Evolutionary conservation across 208 protist species (phyloP).

Genomic region (Acanthamoeba healyi): DNA sequence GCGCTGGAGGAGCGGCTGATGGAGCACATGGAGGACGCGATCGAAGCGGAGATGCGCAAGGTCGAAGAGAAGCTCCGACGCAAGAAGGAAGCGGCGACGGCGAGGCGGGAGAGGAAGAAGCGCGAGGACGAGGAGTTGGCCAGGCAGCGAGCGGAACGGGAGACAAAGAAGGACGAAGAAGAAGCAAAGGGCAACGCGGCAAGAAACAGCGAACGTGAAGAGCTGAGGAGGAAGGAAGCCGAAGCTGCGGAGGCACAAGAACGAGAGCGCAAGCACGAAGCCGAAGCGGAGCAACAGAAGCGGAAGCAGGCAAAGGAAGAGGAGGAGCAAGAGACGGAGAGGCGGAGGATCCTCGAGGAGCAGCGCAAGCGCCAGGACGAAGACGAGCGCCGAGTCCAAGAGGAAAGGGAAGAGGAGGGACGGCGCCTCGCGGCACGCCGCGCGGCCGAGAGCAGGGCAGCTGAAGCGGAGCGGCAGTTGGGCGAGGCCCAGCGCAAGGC

Average conservation of each 20-base stretch:
- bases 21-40: neutral
- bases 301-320: neutral
- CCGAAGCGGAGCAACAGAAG: neutral
- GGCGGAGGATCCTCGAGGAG: neutral
- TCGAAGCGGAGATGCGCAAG: constrained; percentile 14
- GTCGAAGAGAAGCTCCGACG: neutral
- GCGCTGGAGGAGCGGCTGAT: neutral
- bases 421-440: too few relatives aligned
- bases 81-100: neutral
- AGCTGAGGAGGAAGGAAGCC: neutral
- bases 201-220: neutral
- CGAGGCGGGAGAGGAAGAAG: constrained; percentile 19
- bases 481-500: too few relatives aligned
- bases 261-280: neutral
- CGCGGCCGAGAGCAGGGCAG: too few relatives aligned
- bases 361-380: neutral
- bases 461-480: too few relatives aligned
- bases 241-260: neutral
- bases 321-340: neutral
- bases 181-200: neutral
- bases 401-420: neutral
- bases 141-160: neutral
- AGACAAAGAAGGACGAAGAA: neutral
- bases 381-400: neutral
- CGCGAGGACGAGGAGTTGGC: neutral